Evolutionary conservation across 106 monocot genomes (phyloP).

Genomic region (Ottelia alismoides): DNA sequence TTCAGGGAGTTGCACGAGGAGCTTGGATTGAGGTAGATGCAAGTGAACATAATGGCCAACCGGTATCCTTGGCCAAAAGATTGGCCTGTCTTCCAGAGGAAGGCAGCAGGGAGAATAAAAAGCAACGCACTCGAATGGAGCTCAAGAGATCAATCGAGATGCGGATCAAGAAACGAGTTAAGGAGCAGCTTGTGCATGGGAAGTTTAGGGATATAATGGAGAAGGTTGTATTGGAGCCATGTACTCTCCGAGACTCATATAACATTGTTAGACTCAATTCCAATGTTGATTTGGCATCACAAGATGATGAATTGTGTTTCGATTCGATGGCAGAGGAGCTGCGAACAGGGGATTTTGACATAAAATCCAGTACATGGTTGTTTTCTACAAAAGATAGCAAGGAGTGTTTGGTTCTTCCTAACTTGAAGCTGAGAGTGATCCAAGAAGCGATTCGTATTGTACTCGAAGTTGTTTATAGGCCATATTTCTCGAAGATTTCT

Average conservation of each 20-base stretch:
- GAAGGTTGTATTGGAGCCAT: constrained; percentile 34
- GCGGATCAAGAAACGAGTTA: constrained; percentile 75
- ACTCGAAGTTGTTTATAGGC: constrained; percentile 82
- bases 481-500: constrained; percentile 83
- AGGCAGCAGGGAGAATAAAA: constrained; percentile 8
- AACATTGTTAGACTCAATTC: constrained; percentile 64
- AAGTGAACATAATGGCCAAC: too few species aligned
- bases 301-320: constrained; percentile 46
- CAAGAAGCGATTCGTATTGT: constrained; percentile 68
- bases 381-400: constrained; percentile 28
- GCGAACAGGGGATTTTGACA: constrained; percentile 33
- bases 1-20: too few species aligned
- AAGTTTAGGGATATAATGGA: constrained; percentile 62
- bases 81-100: constrained; percentile 71
- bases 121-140: constrained; percentile 27
- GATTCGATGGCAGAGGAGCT: constrained; percentile 44
- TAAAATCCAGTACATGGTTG: constrained; percentile 20
- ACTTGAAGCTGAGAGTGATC: constrained; percentile 48
- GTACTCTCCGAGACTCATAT: constrained; percentile 71
- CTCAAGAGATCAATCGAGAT: constrained; percentile 60
- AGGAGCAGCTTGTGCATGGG: constrained; percentile 48
- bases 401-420: constrained; percentile 60
- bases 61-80: constrained; percentile 74
- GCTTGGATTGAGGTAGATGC: too few species aligned
- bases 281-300: constrained; percentile 36